These are phyloP conservation scores for Schoenoplectus triqueter DNA, from an alignment of 202 grass and related monocot genomes.

Conservation along the genomic window DNA sequence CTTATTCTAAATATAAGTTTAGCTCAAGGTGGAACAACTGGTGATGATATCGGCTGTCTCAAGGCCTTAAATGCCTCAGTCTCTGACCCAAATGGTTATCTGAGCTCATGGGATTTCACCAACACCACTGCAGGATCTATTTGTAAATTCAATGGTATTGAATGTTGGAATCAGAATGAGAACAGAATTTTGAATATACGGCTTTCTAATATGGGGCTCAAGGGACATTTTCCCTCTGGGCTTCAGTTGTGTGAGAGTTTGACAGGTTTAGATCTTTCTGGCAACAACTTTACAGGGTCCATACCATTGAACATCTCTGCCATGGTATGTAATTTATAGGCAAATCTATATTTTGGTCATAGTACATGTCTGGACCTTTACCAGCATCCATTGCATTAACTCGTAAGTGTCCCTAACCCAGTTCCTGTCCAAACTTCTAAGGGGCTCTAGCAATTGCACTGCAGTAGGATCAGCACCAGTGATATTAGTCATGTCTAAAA, in stretches of 20 bases:
- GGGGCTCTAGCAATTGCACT: background rate
- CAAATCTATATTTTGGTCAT: background rate
- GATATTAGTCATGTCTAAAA: background rate
- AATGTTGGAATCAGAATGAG: constrained; percentile 88
- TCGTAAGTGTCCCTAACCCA: background rate
- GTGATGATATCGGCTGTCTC: constrained; percentile 60
- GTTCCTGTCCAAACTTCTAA: background rate
- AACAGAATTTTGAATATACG: constrained; percentile 61
- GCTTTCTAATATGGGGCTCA: constrained; percentile 76
- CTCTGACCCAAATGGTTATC: constrained; percentile 46
- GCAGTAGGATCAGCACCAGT: background rate
- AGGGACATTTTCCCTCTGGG: constrained; percentile 65
- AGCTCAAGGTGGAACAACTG: background rate
- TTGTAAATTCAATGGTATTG: constrained; percentile 68
- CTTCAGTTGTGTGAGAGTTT: constrained; percentile 67
- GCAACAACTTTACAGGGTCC: constrained; percentile 55
- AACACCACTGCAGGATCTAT: constrained; percentile 46
- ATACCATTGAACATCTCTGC: constrained; percentile 65
- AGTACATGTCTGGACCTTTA: background rate
- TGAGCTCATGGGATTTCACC: constrained; percentile 57
- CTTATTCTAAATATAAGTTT: constrained; percentile 8
- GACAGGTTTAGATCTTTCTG: constrained; percentile 69
- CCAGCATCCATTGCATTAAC: background rate
- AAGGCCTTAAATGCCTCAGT: constrained; percentile 39
- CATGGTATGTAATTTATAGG: constrained; percentile 28